phyloP scores from a whole-genome alignment of 331 rosid genomes.

The Acacia pycnantha region DNA sequence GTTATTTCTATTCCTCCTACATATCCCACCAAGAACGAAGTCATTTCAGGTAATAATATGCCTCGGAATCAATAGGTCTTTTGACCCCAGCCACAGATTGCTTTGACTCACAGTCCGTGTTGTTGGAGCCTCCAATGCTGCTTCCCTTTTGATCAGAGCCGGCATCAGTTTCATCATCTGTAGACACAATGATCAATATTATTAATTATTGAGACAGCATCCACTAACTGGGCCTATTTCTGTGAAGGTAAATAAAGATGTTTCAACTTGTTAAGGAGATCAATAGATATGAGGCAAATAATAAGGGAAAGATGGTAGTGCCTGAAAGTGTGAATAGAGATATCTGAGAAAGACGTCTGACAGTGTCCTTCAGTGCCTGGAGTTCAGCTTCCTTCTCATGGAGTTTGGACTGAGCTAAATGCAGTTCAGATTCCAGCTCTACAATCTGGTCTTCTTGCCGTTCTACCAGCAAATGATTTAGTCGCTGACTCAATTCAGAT shows the following conservation, averaged over 20 bases:
- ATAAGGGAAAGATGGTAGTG: conserved; percentile 24
- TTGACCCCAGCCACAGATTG: conserved; percentile 52
- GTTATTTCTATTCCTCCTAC: not conserved
- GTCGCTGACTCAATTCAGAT: conserved; percentile 55
- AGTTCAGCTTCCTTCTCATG: conserved; percentile 66
- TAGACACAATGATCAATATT: conserved; percentile 9
- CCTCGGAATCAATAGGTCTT: conserved; percentile 45
- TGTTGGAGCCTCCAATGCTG: conserved; percentile 26
- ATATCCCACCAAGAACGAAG: conserved; percentile 21
- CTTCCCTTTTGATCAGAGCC: conserved; percentile 27
- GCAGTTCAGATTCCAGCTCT: conserved; percentile 68
- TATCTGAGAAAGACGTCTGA: conserved; percentile 51
- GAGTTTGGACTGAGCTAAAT: conserved; percentile 54
- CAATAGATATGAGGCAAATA: not conserved
- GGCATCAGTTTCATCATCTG: conserved; percentile 62
- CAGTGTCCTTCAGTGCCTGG: conserved; percentile 66
- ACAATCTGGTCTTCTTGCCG: conserved; percentile 58
- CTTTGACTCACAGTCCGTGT: conserved; percentile 32
- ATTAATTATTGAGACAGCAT: conserved; percentile 18
- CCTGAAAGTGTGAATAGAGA: conserved; percentile 56
- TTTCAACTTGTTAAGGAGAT: conserved; percentile 5
- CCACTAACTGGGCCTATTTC: too few species aligned
- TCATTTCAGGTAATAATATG: conserved; percentile 34
- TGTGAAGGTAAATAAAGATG: not conserved
- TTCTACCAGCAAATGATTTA: conserved; percentile 62